These are phyloP conservation scores for Cardamine occulta DNA, from an alignment of 345 rosid genomes.

Conservation along the genomic window DNA sequence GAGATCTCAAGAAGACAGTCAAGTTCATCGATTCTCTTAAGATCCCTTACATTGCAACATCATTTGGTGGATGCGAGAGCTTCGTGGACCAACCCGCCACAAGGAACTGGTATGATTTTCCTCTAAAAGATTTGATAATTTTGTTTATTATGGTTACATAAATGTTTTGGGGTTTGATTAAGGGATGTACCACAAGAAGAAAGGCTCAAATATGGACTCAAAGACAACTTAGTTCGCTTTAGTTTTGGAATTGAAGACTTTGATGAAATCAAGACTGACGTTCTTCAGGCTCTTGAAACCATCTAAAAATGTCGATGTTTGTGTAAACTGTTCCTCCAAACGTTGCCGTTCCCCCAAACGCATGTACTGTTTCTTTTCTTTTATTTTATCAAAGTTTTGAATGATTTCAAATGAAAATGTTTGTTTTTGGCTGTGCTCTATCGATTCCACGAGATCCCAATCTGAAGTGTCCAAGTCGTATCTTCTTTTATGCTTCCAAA, in stretches of 20 bases:
- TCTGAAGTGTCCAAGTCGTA: no score
- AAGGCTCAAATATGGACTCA: slow-evolving; percentile 68
- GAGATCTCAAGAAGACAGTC: slow-evolving; percentile 65
- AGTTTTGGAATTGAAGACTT: slow-evolving; percentile 91
- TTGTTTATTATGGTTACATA: background rate
- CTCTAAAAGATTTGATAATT: background rate
- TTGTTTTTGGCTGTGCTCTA: no score
- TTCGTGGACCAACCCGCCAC: slow-evolving; percentile 91
- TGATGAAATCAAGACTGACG: slow-evolving; percentile 76
- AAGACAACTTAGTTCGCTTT: slow-evolving; percentile 85
- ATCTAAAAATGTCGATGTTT: slow-evolving; percentile 5
- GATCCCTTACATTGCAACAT: slow-evolving; percentile 94
- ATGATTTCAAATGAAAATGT: background rate
- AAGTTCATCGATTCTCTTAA: slow-evolving; percentile 78
- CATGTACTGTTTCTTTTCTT: background rate
- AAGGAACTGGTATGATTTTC: slow-evolving; percentile 67
- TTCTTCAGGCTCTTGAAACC: slow-evolving; percentile 75
- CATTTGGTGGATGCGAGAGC: slow-evolving; percentile 96
- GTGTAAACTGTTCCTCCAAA: background rate
- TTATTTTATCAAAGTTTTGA: no score
- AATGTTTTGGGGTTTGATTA: background rate
- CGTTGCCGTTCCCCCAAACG: no score
- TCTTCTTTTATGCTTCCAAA: no score
- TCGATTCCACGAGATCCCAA: no score
- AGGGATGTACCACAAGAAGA: slow-evolving; percentile 77